Evolutionary conservation across 1,284 basidiomycete genomes (phyloP).

Genomic region (Tilletia setariae): DNA sequence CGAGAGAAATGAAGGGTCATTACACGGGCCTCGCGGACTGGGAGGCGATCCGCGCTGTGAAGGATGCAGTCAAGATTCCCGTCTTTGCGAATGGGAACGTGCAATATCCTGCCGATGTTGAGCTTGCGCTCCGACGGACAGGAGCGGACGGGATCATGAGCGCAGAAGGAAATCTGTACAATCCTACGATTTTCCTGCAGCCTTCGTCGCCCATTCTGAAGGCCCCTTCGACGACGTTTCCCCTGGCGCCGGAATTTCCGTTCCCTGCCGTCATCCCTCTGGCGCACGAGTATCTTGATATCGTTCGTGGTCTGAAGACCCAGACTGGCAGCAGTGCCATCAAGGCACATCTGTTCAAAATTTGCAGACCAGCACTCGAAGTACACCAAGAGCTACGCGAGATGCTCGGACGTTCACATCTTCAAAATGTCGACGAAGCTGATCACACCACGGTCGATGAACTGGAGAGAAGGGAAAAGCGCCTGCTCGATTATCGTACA

Average conservation of each 20-base stretch:
- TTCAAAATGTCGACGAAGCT: slow-evolving; percentile 28
- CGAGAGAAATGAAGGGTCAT: slow-evolving; percentile 86
- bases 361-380: slow-evolving; percentile 74
- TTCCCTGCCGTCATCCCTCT: slow-evolving; percentile 68
- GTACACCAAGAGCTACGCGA: slow-evolving; percentile 72
- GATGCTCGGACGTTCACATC: slow-evolving; percentile 54
- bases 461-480: slow-evolving; percentile 57
- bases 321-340: slow-evolving; percentile 71
- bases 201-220: background rate
- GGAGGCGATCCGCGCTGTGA: slow-evolving; percentile 77
- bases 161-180: slow-evolving; percentile 92
- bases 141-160: slow-evolving; percentile 90
- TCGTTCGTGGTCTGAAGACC: slow-evolving; percentile 72
- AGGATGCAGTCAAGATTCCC: slow-evolving; percentile 79
- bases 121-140: slow-evolving; percentile 72
- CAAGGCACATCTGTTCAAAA: slow-evolving; percentile 88
- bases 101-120: slow-evolving; percentile 76
- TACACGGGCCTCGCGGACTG: slow-evolving; percentile 72
- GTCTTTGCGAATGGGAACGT: slow-evolving; percentile 99
- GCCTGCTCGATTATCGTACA: slow-evolving; percentile 61
- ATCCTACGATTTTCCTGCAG: slow-evolving; percentile 72
- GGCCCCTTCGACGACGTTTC: slow-evolving; percentile 26
- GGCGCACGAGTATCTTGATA: slow-evolving; percentile 80
- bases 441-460: slow-evolving; percentile 55
- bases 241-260: slow-evolving; percentile 32